Percentiles rank a stretch among this genome's conserved stretches.
Evolutionary conservation across 352 stramenopile species (phyloP).

Genomic region (Phytophthora cajani): DNA sequence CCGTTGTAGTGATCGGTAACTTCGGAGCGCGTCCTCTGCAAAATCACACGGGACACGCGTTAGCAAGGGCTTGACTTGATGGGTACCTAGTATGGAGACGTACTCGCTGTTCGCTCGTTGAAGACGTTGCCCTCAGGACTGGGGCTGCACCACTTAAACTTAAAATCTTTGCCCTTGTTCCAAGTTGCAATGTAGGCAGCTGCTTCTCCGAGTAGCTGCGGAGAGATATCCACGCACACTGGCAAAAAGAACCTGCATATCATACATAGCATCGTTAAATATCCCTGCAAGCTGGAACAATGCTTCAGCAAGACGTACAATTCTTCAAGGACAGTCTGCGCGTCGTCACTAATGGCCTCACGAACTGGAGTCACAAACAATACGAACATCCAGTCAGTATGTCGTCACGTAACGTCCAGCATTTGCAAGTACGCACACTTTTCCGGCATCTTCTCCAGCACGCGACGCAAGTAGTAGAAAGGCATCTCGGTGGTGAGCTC

Average conservation of each 20-base stretch:
- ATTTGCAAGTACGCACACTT: slow-evolving; percentile 52
- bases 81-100: slow-evolving; percentile 19
- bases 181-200: slow-evolving; percentile 78
- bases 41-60: slow-evolving; percentile 1
- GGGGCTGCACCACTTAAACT: slow-evolving; percentile 78
- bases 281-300: neutral
- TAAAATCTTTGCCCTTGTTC: slow-evolving; percentile 80
- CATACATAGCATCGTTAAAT: neutral
- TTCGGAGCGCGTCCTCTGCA: slow-evolving; percentile 70
- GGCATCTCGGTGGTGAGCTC: slow-evolving; percentile 83
- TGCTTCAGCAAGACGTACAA: slow-evolving; percentile 47
- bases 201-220: slow-evolving; percentile 71
- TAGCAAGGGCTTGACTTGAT: neutral
- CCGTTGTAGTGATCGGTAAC: slow-evolving; percentile 59
- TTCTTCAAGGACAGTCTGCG: slow-evolving; percentile 68
- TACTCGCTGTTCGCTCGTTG: slow-evolving; percentile 76
- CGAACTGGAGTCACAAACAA: slow-evolving; percentile 45
- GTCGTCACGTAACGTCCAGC: neutral
- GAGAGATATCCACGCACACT: slow-evolving; percentile 59
- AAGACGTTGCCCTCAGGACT: slow-evolving; percentile 57
- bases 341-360: slow-evolving; percentile 50
- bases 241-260: slow-evolving; percentile 69
- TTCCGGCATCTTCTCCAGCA: slow-evolving; percentile 74
- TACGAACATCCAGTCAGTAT: slow-evolving; percentile 2
- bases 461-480: slow-evolving; percentile 70